Evolutionary conservation across 1,284 basidiomycete genomes (phyloP).

Genomic region (Tausonia pullulans): DNA sequence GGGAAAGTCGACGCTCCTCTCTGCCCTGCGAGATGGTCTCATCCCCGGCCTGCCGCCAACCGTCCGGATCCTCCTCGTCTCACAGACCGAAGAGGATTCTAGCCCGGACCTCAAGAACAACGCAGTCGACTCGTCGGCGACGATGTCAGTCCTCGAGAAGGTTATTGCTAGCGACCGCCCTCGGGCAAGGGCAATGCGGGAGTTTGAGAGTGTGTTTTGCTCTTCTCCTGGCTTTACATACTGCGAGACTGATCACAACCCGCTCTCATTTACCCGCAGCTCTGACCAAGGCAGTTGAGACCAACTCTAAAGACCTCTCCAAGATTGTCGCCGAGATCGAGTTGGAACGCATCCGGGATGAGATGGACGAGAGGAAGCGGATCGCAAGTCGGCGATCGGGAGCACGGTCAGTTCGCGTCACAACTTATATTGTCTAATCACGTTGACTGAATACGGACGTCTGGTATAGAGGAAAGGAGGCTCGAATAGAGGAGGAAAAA

Average conservation of each 20-base stretch:
- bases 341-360: conserved; percentile 29
- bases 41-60: conserved; percentile 45
- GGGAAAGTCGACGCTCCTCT: conserved; percentile 47
- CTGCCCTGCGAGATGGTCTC: conserved; percentile 38
- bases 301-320: conserved; percentile 20
- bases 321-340: conserved; percentile 24
- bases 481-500: conserved; percentile 45
- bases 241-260: background rate
- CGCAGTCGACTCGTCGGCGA: background rate
- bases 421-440: too few relatives aligned
- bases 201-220: conserved; percentile 26
- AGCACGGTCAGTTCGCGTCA: conserved; percentile 26
- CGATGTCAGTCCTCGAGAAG: conserved; percentile 26
- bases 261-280: conserved; percentile 10
- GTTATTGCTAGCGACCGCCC: conserved; percentile 34
- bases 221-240: background rate
- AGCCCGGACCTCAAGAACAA: conserved; percentile 1
- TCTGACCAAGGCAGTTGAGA: conserved; percentile 29
- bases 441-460: background rate
- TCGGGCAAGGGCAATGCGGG: conserved; percentile 24
- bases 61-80: conserved; percentile 45
- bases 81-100: conserved; percentile 40
- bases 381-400: conserved; percentile 49
- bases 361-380: conserved; percentile 43
- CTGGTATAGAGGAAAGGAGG: conserved; percentile 42